Conservation (phyloP, 768 basidiomycete genomes). For the Serendipita vermifera region DNA sequence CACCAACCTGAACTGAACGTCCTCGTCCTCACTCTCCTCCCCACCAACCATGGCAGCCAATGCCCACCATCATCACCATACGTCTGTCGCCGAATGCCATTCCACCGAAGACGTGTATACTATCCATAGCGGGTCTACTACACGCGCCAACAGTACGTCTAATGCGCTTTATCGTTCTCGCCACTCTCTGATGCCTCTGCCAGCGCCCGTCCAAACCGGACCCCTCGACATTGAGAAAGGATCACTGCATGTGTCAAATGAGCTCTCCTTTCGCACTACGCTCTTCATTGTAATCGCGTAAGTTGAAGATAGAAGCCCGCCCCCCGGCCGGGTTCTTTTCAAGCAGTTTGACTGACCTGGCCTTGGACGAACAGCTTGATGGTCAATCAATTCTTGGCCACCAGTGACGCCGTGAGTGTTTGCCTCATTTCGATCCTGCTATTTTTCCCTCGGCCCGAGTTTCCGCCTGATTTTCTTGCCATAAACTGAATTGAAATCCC, state of each 20-base stretch:
- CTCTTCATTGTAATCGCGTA: constrained; percentile 7
- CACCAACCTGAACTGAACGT: too few species aligned
- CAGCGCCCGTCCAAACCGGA: too few species aligned
- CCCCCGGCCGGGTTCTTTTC: background rate
- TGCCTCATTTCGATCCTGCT: too few species aligned
- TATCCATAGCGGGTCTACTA: background rate
- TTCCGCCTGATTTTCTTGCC: constrained; percentile 11
- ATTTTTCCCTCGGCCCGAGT: background rate
- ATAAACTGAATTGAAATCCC: constrained; percentile 11
- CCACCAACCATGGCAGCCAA: too few species aligned
- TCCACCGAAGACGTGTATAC: background rate
- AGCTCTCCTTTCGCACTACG: background rate
- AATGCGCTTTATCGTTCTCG: too few species aligned
- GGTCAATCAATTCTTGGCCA: constrained; percentile 49
- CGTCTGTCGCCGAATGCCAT: too few species aligned
- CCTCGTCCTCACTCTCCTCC: too few species aligned
- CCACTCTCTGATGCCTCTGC: too few species aligned
- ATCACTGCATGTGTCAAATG: too few species aligned
- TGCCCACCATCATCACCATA: too few species aligned
- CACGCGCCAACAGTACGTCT: constrained; percentile 6
- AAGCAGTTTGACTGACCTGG: constrained; percentile 50
- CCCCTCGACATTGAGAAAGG: too few species aligned
- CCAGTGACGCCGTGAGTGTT: constrained; percentile 62
- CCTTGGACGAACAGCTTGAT: constrained; percentile 26
- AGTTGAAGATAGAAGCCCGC: too few species aligned